Evolutionary conservation across 495 filamentous ascomycete genomes (phyloP), one percentile per base, ranked within the genome.

Genomic region (Corynascus novoguineensis): DNA sequence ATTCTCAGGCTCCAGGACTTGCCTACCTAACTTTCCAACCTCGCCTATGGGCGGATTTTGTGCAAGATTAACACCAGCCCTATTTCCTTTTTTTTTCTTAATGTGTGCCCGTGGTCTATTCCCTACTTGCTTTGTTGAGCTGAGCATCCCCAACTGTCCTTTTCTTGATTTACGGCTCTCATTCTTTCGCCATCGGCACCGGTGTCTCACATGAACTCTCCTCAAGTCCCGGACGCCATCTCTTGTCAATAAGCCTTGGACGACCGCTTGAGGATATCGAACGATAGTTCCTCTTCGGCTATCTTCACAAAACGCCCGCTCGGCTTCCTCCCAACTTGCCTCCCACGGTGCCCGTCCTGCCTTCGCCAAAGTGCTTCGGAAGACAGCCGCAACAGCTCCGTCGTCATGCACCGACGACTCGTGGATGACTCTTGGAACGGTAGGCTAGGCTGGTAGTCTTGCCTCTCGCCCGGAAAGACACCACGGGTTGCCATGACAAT

Each of bases 361-460:
- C n/a, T 41, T 21, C 9, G n/a, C 37, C 21, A 15, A 21, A 41
- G 15, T 14, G 34, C 7, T 17, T 38, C 35, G 37, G 21, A 7
- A n/a, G n/a, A 41, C 15, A 41, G 9, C 40, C 21, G 40, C 24
- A 21, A 24, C 17, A 15, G 5, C 10, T 7, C 35, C 31, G 28
- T 34, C 51, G 57, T 41, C 29, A 64, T 66, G 62, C 21, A 11
- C 47, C 45, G 25, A 32, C 53, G n/a, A 28, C 37, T 53, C 46
- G 44, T 50, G 60, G 52, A 47, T 57, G 27, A 54, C 52, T 44
- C 25, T 52, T 19, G 46, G 48, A 34, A 63, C 34, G 17, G 47
- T 57, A 63, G 55, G 59, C 57, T 64, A 48, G 51, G 53, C 58
- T 45, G 11, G 22, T 62, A 52, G 64, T 60, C 64, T 57, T 22